Conservation (phyloP, 257 asterid species). For the Nicotiana paniculata region DNA sequence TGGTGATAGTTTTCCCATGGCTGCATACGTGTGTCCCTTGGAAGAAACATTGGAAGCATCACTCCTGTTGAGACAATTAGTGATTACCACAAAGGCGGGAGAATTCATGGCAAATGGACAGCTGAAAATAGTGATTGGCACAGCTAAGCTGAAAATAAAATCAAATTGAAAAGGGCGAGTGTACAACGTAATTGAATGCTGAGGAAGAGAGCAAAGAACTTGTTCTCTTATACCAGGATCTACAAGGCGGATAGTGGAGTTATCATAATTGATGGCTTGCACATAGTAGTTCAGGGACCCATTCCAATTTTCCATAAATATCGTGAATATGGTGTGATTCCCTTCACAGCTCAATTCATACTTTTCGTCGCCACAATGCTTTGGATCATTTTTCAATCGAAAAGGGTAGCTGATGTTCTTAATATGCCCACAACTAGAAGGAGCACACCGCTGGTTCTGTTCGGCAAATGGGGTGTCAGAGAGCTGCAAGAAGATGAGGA, state of each 20-base stretch:
- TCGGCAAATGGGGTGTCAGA: background rate
- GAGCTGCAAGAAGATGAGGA: background rate
- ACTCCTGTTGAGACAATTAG: background rate
- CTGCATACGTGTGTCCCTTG: conserved; percentile 9
- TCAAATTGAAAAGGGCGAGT: too few relatives aligned
- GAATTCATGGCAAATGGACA: conserved; percentile 17
- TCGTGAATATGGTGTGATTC: background rate
- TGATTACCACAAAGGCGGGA: background rate
- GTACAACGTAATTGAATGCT: background rate
- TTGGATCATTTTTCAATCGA: conserved; percentile 3
- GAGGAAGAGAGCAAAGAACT: background rate
- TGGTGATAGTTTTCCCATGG: background rate
- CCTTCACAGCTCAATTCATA: conserved; percentile 5
- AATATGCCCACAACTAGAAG: conserved; percentile 10
- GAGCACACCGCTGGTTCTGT: background rate
- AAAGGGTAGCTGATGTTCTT: conserved; percentile 12
- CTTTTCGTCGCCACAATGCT: background rate
- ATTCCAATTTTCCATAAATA: too few relatives aligned
- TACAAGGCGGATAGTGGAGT: background rate
- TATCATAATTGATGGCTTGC: background rate
- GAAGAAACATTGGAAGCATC: background rate
- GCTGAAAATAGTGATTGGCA: conserved; percentile 15
- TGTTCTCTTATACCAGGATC: background rate
- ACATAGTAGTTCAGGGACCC: background rate
- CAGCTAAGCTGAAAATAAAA: too few relatives aligned